A percentile compares a stretch with the other conserved stretches of the same genome.
Evolutionary conservation across 129 eudicot species (phyloP).

Genomic region (Chrysanthemum lavandulifolium): DNA sequence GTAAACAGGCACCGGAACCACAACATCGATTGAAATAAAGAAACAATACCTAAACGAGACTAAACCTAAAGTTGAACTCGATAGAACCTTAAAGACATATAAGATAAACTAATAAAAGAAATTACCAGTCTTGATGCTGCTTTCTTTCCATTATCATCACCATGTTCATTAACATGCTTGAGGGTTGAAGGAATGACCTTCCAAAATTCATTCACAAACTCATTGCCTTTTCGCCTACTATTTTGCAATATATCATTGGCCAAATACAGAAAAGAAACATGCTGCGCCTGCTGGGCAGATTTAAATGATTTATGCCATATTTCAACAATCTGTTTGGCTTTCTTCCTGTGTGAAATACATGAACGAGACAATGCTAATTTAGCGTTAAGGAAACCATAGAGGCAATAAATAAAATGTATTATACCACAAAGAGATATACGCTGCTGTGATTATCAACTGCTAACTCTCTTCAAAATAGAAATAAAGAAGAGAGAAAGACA

Average conservation of each 20-base stretch:
- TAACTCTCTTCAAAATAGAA: too few relatives aligned
- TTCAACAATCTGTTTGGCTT: conserved; percentile 83
- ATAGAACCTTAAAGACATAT: background rate
- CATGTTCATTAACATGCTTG: conserved; percentile 65
- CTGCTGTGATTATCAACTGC: too few relatives aligned
- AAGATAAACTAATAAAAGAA: conserved; percentile 12
- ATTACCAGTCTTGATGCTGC: conserved; percentile 81
- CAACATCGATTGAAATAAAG: too few relatives aligned
- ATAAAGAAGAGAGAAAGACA: too few relatives aligned
- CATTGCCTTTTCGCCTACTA: conserved; percentile 91
- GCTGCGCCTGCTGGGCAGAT: conserved; percentile 64
- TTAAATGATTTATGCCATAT: conserved; percentile 86
- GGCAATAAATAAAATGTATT: background rate
- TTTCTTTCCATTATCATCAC: conserved; percentile 73
- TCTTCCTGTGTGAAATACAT: conserved; percentile 77
- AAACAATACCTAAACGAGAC: too few relatives aligned
- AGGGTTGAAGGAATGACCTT: conserved; percentile 84
- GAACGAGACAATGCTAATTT: conserved; percentile 63
- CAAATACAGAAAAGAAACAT: conserved; percentile 68
- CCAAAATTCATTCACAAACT: conserved; percentile 96
- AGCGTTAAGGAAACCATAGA: conserved; percentile 39
- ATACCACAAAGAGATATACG: background rate
- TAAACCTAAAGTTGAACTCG: too few relatives aligned
- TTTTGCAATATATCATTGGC: conserved; percentile 96
- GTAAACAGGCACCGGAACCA: too few relatives aligned